These are phyloP conservation scores for Zoysia pacifica DNA, from an alignment of 176 grass and related monocot species.

Conservation along the genomic window DNA sequence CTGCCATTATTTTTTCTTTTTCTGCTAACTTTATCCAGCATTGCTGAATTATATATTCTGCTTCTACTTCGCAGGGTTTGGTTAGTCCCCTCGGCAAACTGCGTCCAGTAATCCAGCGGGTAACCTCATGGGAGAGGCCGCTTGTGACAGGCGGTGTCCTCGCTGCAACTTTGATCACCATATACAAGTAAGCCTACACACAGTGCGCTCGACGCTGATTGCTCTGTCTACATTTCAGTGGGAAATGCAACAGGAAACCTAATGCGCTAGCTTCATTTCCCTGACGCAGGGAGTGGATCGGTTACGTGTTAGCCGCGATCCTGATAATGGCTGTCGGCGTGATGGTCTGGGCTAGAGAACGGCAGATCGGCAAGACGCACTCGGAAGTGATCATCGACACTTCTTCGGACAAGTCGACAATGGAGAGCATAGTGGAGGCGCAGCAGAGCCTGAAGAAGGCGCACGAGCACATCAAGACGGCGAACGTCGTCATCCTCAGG, in stretches of 20 bases:
- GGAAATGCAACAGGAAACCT: not conserved
- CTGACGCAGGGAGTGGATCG: constrained; percentile 64
- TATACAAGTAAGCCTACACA: constrained; percentile 67
- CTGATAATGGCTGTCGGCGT: constrained; percentile 36
- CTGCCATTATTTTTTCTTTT: not conserved
- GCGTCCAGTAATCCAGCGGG: constrained; percentile 45
- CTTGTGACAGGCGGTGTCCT: constrained; percentile 39
- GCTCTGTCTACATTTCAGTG: not conserved
- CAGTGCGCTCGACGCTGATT: not conserved
- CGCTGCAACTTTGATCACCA: constrained; percentile 42
- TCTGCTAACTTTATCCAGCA: not conserved
- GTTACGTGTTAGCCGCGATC: constrained; percentile 42
- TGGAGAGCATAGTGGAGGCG: constrained; percentile 80
- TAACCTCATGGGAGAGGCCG: constrained; percentile 67
- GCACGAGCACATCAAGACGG: constrained; percentile 60
- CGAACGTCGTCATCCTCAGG: constrained; percentile 66
- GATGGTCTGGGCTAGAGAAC: constrained; percentile 64
- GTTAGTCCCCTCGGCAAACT: constrained; percentile 56
- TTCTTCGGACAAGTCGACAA: constrained; percentile 75
- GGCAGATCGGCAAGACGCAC: constrained; percentile 42
- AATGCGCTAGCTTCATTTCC: not conserved
- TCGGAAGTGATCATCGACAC: constrained; percentile 62
- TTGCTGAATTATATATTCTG: not conserved
- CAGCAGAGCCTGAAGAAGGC: constrained; percentile 60
- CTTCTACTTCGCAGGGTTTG: constrained; percentile 54